Evolutionary conservation across 2,329 filamentous ascomycete genomes (phyloP).

Genomic region (Aspergillus pseudotamarii): DNA sequence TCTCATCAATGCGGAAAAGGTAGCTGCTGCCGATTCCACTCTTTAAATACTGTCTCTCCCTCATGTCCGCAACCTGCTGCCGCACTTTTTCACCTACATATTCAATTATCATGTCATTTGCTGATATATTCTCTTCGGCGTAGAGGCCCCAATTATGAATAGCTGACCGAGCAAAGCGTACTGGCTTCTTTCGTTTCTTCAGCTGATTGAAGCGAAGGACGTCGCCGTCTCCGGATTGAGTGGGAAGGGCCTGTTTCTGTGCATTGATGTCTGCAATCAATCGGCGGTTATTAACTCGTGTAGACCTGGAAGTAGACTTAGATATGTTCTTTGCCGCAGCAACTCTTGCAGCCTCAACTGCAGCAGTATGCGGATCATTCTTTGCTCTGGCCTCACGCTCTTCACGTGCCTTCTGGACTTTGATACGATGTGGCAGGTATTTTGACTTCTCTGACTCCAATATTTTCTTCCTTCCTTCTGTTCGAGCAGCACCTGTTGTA

Average conservation of each 20-base stretch:
- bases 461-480: slow-evolving; percentile 93
- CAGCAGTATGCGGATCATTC: slow-evolving; percentile 66
- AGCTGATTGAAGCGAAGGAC: slow-evolving; percentile 97
- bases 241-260: slow-evolving; percentile 75
- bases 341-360: slow-evolving; percentile 71
- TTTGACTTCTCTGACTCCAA: slow-evolving; percentile 97
- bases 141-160: slow-evolving; percentile 99
- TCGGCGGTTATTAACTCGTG: slow-evolving; percentile 92
- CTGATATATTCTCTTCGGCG: slow-evolving; percentile 93
- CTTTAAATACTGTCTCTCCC: slow-evolving; percentile 88
- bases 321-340: slow-evolving; percentile 78
- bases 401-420: slow-evolving; percentile 87
- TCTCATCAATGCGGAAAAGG: slow-evolving; percentile 96
- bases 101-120: slow-evolving; percentile 99
- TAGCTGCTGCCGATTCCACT: slow-evolving; percentile 97
- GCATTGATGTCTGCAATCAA: slow-evolving; percentile 93
- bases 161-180: slow-evolving; percentile 94
- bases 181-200: slow-evolving; percentile 98
- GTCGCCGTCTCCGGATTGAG: slow-evolving; percentile 78
- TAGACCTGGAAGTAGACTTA: slow-evolving; percentile 89
- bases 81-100: slow-evolving; percentile 97
- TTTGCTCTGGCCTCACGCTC: slow-evolving; percentile 75
- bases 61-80: slow-evolving; percentile 95
- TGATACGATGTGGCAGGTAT: slow-evolving; percentile 96
- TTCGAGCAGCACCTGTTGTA: slow-evolving; percentile 79